Evolutionary conservation across 495 filamentous ascomycete genomes (phyloP).

Genomic region (Wilcoxina mikolae): DNA sequence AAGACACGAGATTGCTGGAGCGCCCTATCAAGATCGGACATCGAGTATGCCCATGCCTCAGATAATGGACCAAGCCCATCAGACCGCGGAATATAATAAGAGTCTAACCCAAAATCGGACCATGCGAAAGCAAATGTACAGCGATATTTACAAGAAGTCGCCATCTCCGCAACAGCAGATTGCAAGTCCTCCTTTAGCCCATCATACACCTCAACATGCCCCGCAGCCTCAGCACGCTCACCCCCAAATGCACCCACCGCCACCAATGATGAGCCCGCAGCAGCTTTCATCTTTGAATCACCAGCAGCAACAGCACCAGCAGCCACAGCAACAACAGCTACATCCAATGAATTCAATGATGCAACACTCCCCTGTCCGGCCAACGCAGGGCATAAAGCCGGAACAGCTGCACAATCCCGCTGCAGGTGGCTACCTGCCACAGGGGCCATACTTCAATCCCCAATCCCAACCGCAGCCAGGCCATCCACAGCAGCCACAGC

Average conservation of each 20-base stretch:
- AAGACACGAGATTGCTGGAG: slow-evolving; percentile 77
- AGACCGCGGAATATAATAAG: slow-evolving; percentile 84
- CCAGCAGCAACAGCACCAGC: slow-evolving; percentile 29
- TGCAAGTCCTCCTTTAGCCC: slow-evolving; percentile 29
- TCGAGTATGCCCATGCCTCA: slow-evolving; percentile 68
- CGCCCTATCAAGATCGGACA: slow-evolving; percentile 74
- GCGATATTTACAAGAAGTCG: slow-evolving; percentile 57
- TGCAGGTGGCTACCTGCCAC: slow-evolving; percentile 27
- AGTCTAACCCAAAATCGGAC: slow-evolving; percentile 56
- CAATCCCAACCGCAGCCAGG: slow-evolving; percentile 35
- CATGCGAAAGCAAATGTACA: slow-evolving; percentile 51
- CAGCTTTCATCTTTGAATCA: slow-evolving; percentile 32
- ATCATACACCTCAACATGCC: slow-evolving; percentile 31
- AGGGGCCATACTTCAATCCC: slow-evolving; percentile 28
- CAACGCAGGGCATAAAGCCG: slow-evolving; percentile 26
- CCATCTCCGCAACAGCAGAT: slow-evolving; percentile 48
- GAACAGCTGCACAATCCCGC: slow-evolving; percentile 26
- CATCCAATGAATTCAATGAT: slow-evolving; percentile 30
- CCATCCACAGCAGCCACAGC: slow-evolving; percentile 38
- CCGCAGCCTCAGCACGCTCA: slow-evolving; percentile 42
- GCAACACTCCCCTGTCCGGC: slow-evolving; percentile 28
- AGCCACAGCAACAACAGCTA: slow-evolving; percentile 26
- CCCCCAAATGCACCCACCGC: slow-evolving; percentile 34
- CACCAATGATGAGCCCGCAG: slow-evolving; percentile 28
- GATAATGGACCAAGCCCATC: slow-evolving; percentile 72